These are phyloP conservation scores for Aristolochia californica DNA, from an alignment of 164 flowering plant species.

Conservation along the genomic window DNA sequence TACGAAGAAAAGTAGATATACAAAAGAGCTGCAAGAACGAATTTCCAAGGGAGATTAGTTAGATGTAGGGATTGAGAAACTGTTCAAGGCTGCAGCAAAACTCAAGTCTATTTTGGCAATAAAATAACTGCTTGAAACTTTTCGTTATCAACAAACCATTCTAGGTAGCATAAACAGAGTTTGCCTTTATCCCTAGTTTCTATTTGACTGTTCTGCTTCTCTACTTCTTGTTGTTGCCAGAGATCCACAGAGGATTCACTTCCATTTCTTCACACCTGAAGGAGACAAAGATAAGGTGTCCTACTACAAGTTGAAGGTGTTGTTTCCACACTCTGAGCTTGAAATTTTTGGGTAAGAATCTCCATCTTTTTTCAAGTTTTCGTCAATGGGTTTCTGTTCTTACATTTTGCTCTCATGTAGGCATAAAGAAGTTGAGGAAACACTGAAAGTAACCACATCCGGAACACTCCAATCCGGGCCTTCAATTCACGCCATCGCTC, in stretches of 20 bases:
- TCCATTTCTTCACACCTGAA: conserved; percentile 29
- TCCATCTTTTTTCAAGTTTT: background rate
- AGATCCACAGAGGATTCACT: conserved; percentile 20
- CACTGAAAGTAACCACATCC: conserved; percentile 8
- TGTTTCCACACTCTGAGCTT: conserved; percentile 30
- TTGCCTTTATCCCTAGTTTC: background rate
- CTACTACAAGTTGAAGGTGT: conserved; percentile 26
- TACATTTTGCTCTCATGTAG: conserved; percentile 9
- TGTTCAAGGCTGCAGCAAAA: too few relatives aligned
- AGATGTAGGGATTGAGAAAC: too few relatives aligned
- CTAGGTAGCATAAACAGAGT: background rate
- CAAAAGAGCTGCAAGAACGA: too few relatives aligned
- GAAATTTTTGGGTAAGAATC: conserved; percentile 28
- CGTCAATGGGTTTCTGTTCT: background rate
- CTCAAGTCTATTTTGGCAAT: background rate
- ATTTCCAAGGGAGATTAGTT: too few relatives aligned
- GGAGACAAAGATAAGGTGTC: conserved; percentile 20
- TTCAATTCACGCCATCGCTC: conserved; percentile 18
- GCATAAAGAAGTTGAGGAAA: conserved; percentile 22
- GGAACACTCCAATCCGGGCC: conserved; percentile 3
- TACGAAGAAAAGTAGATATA: too few relatives aligned
- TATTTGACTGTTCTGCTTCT: background rate
- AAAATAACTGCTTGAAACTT: background rate
- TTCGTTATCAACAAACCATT: background rate
- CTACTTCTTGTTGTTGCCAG: conserved; percentile 11